Percentiles rank a stretch among this genome's conserved stretches.
These are phyloP conservation scores for Solanum chmielewskii DNA, from an alignment of 257 asterid species.

Conservation along the genomic window DNA sequence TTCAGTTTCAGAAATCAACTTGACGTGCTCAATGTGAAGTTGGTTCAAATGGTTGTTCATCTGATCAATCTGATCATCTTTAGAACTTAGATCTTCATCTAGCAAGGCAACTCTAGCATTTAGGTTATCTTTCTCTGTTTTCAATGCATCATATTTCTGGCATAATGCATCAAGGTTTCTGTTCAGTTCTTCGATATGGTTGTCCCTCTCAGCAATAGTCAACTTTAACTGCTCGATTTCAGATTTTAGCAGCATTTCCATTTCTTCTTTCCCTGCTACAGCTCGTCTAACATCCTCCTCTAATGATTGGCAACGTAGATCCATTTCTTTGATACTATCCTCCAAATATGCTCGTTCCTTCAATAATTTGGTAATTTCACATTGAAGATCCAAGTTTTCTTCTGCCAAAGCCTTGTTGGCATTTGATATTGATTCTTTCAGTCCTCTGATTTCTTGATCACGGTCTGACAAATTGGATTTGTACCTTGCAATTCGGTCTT, in stretches of 20 bases:
- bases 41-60: conserved; percentile 47
- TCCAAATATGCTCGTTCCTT: conserved; percentile 59
- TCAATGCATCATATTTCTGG: conserved; percentile 15
- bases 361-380: conserved; percentile 35
- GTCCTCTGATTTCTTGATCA: conserved; percentile 68
- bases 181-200: conserved; percentile 25
- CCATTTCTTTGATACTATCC: conserved; percentile 55
- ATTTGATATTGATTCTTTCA: conserved; percentile 60
- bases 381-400: conserved; percentile 58
- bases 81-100: conserved; percentile 24
- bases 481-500: conserved; percentile 61
- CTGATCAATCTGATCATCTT: conserved; percentile 30
- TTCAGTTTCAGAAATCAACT: conserved; percentile 24
- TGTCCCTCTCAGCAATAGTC: conserved; percentile 33
- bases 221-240: conserved; percentile 39
- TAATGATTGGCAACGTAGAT: conserved; percentile 52
- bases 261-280: conserved; percentile 41
- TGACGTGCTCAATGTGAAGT: conserved; percentile 47
- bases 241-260: conserved; percentile 27
- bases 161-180: conserved; percentile 15
- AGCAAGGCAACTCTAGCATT: conserved; percentile 16
- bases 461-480: conserved; percentile 62
- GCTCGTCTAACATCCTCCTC: conserved; percentile 64
- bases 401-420: conserved; percentile 76
- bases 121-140: conserved; percentile 25